Evolutionary conservation across 1,284 basidiomycete species (phyloP).

Genomic region (Cerrena zonata): DNA sequence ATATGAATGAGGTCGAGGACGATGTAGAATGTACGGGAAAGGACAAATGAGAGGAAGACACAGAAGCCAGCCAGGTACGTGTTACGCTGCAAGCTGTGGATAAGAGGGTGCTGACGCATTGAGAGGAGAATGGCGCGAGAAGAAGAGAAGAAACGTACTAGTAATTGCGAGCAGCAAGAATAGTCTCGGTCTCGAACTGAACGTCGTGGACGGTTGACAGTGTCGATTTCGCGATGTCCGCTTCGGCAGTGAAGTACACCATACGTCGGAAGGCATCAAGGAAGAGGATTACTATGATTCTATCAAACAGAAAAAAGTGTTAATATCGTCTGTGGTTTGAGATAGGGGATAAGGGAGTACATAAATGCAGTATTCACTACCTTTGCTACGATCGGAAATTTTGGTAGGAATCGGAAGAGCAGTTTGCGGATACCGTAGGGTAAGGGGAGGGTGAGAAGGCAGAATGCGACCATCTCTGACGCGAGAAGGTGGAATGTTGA

Average conservation of each 20-base stretch:
- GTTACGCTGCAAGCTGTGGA: conserved; percentile 67
- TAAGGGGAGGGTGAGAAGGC: conserved; percentile 68
- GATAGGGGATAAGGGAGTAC: conserved; percentile 21
- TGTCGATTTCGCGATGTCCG: conserved; percentile 63
- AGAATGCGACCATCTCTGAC: conserved; percentile 74
- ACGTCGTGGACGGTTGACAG: conserved; percentile 56
- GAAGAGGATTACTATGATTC: conserved; percentile 82
- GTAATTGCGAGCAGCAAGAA: conserved; percentile 84
- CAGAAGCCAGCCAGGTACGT: conserved; percentile 90
- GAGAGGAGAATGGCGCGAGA: background rate
- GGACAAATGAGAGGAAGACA: conserved; percentile 88
- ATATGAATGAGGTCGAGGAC: conserved; percentile 85
- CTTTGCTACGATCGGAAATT: conserved; percentile 64
- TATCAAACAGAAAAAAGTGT: conserved; percentile 24
- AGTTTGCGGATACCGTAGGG: conserved; percentile 69
- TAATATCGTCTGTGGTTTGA: background rate
- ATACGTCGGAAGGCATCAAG: conserved; percentile 91
- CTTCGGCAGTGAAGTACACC: conserved; percentile 77
- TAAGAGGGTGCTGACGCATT: conserved; percentile 1
- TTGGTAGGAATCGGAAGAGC: conserved; percentile 73
- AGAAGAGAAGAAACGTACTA: conserved; percentile 81
- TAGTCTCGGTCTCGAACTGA: conserved; percentile 78
- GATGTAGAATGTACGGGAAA: conserved; percentile 89
- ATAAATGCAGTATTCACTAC: conserved; percentile 84
- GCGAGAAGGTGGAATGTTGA: conserved; percentile 74